A percentile compares a stretch with the other conserved stretches of the same genome.
These are phyloP conservation scores for Kwoniella sp. DNA, from an alignment of 768 basidiomycete species.

Conservation along the genomic window DNA sequence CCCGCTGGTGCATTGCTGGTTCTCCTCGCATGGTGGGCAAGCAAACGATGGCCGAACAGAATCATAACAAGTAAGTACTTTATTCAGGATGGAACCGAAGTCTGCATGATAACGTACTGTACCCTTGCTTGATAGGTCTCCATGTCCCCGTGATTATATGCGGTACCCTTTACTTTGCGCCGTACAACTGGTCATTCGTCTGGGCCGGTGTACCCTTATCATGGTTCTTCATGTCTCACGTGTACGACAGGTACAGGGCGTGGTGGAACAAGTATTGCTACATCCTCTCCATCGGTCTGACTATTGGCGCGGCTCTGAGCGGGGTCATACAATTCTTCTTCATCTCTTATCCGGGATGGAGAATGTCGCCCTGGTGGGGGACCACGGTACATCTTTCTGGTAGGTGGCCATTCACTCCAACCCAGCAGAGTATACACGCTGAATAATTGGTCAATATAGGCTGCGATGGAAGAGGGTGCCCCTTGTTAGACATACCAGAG, in stretches of 20 bases:
- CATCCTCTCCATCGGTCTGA: constrained; percentile 13
- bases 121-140: constrained; percentile 45
- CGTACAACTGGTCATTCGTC: constrained; percentile 48
- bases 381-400: constrained; percentile 2
- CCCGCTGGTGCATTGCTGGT: constrained; percentile 70
- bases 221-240: constrained; percentile 32
- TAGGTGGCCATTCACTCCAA: background rate
- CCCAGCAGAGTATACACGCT: background rate
- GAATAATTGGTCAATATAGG: background rate
- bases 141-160: constrained; percentile 66
- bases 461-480: constrained; percentile 22
- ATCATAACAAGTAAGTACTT: constrained; percentile 2
- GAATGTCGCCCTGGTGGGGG: constrained; percentile 17
- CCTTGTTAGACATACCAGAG: constrained; percentile 26
- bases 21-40: constrained; percentile 74
- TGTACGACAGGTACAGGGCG: constrained; percentile 27
- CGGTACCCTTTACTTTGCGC: constrained; percentile 67
- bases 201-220: constrained; percentile 32
- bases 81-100: too few species aligned
- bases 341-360: constrained; percentile 10
- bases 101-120: constrained; percentile 57
- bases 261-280: constrained; percentile 29
- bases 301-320: constrained; percentile 12
- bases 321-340: constrained; percentile 15
- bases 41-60: constrained; percentile 62